Conservation (phyloP, 495 filamentous ascomycete species). For the Talaromyces ruber region DNA sequence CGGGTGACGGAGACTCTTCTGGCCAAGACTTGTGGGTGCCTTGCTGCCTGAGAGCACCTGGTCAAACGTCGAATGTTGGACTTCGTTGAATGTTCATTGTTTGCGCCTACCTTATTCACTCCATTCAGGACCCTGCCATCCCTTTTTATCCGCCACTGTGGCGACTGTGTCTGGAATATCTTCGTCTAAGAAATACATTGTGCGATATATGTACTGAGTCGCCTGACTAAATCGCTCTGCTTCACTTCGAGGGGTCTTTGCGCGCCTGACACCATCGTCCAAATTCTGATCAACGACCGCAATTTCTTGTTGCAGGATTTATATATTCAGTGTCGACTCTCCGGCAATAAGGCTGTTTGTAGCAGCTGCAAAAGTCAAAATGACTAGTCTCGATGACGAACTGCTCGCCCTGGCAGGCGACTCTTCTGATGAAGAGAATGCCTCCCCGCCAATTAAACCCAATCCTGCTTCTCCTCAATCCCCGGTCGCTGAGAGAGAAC, state of each 20-base stretch:
- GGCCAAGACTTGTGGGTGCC: not conserved
- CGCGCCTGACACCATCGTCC: not conserved
- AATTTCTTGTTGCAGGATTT: not conserved
- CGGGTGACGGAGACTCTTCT: not conserved
- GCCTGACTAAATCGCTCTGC: not conserved
- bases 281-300: not conserved
- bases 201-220: not conserved
- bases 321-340: not conserved
- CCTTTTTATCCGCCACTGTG: not conserved
- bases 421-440: constrained; percentile 44
- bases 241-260: not conserved
- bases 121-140: not conserved
- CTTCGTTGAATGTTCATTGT: not conserved
- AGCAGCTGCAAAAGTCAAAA: constrained; percentile 13
- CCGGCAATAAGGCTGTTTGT: not conserved
- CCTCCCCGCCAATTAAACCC: constrained; percentile 28
- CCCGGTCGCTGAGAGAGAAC: not conserved
- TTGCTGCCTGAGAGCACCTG: not conserved
- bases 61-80: not conserved
- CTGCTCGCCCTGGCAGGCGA: constrained; percentile 77
- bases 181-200: not conserved
- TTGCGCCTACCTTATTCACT: not conserved
- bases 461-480: constrained; percentile 21
- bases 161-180: not conserved
- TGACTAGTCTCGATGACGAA: constrained; percentile 74